A percentile compares a stretch with the other conserved stretches of the same genome.
phyloP scores from a whole-genome alignment of 352 stramenopile genomes.

The Phytophthora megakarya region DNA sequence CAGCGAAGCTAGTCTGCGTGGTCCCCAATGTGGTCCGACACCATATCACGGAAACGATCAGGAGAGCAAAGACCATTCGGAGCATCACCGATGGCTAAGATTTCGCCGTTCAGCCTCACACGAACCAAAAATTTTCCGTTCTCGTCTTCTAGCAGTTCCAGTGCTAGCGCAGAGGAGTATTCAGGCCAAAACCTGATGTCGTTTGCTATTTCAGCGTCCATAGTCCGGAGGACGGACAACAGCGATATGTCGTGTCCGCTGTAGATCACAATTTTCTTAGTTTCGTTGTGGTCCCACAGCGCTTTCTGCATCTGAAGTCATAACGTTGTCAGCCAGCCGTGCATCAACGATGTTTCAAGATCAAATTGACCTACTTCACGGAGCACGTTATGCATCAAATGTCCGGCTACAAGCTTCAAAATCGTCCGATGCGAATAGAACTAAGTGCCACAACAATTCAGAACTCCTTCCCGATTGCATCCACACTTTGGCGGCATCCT shows the following conservation, averaged over 20 bases:
- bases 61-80: constrained; percentile 28
- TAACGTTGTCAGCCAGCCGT: constrained; percentile 2
- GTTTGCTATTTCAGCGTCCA: constrained; percentile 51
- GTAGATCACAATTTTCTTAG: constrained; percentile 74
- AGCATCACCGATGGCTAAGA: constrained; percentile 34
- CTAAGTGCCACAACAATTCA: constrained; percentile 30
- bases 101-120: constrained; percentile 51
- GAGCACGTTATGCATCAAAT: constrained; percentile 66
- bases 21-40: constrained; percentile 50
- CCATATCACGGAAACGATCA: constrained; percentile 51
- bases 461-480: background rate
- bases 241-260: constrained; percentile 85
- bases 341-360: background rate
- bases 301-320: constrained; percentile 48
- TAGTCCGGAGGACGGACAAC: constrained; percentile 72
- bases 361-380: constrained; percentile 35
- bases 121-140: constrained; percentile 62
- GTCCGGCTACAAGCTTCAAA: constrained; percentile 62
- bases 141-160: constrained; percentile 76
- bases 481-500: background rate
- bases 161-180: constrained; percentile 66
- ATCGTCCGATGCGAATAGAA: constrained; percentile 81
- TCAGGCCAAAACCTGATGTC: constrained; percentile 68
- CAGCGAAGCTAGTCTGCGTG: constrained; percentile 11
- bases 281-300: constrained; percentile 35